Evolutionary conservation across 495 filamentous ascomycete genomes (phyloP), one percentile per base, ranked within the genome.

Genomic region (Podospora pseudoanserina): DNA sequence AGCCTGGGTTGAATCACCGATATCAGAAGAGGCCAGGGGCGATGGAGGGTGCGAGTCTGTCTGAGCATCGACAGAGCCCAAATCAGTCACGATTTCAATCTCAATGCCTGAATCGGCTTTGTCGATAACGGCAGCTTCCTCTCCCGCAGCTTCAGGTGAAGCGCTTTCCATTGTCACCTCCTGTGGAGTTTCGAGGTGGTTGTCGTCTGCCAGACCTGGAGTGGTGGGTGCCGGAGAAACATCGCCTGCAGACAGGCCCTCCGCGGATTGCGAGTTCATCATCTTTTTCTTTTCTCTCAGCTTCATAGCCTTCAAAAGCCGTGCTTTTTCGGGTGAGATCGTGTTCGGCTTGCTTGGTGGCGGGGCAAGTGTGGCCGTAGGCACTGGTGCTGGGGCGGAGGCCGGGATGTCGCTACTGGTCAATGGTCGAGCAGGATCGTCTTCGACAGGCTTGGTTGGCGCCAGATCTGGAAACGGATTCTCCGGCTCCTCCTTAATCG

Each of bases 221-320:
- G 74, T 68, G 65, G 44, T 67, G 3, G 68, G 69, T 0, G 65
- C 68, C 20, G 71, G 66, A 18, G 72, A 62, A 7, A 65, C 55
- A 20, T 76, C 73, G 7, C 63, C 58, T 9, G 58, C 57, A 11
- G 66, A 56, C 18, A 66, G 9, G 16, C 71, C 67, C n/a, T 56
- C 26, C 18, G 67, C 30, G 16, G 70, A 63, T 39, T 72, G 74
- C 54, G 65, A 62, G 63, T 63, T 71, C 73, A 77, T 85, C 83
- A 88, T 82, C 71, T 91, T 88, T 73, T 90, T 92, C 78, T 92
- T 93, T 74, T 86, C 80, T 54, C 95, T 85, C 58, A 97, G 80
- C 71, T 98, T 90, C 76, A 97, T 83, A 5, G 95, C 94, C 81
- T 94, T 97, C 92, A 96, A 91, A 67, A 99, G 81, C 69, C 93